Base-by-base conservation (phyloP, 371 early-diverging fungal genomes). In the Funneliformis caledonium region DNA sequence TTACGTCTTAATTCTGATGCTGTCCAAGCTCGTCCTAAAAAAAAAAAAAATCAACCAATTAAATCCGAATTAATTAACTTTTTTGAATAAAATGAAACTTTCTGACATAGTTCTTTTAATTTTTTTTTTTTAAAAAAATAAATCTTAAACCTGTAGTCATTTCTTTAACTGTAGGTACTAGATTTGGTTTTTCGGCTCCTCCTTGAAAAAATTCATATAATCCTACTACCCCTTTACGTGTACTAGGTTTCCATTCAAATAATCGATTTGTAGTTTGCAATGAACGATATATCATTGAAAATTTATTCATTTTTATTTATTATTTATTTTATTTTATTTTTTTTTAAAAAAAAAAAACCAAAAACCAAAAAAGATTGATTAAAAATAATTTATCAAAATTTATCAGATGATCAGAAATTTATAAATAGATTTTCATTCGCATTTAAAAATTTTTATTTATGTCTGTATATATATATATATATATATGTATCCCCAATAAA, bases 21-120 rank as follows among this genome's bases (percentile, higher is more conserved):
- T 72, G 89, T 88, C 99, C 99, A 98, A 59, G 96, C 89, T 16
- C 98, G 93, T 33, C 98, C 97, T 96, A 82, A n/a, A 43, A n/a
- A 69, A 69, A n/a, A 26, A 26, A 26, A 26, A 26, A 26, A 26
- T 26, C 26, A 26, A 26, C 26, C 26, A 26, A n/a, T n/a, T n/a
- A n/a, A n/a, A n/a, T n/a, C n/a, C n/a, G n/a, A 69, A 69, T 69
- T 52, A 52, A 52, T 16, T 16, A 52, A 19, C 19, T 14, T 14
- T 14, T 50, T 14, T 14, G 4, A 50, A 50, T 14, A 16, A 14
- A 50, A 50, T 50, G 10, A 12, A 50, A 14, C 50, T 50, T 14
- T 50, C 4, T 50, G 11, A 14, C 14, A 52, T 52, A 52, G 52
- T 0, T 52, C 26, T 26, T 26, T 26, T 26, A 26, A 26, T 26